Conservation (phyloP, 495 filamentous ascomycete species). For the Neurospora sp. region DNA sequence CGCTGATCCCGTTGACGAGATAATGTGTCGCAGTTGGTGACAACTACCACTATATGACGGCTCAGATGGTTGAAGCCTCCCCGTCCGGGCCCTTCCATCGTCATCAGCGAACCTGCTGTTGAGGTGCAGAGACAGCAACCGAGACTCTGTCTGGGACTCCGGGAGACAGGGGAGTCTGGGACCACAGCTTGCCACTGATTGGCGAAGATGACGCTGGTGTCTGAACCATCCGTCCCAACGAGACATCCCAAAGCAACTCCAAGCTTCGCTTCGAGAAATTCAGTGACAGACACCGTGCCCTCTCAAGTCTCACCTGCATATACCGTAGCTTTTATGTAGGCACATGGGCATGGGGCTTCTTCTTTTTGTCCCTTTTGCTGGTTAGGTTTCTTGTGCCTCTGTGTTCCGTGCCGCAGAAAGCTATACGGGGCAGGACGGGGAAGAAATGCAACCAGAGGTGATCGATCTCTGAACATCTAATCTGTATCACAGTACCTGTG, state of each 20-base stretch:
- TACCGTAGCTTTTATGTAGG: not conserved
- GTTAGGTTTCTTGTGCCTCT: not conserved
- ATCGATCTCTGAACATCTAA: not conserved
- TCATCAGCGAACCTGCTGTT: not conserved
- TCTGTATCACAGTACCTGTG: not conserved
- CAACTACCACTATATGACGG: not conserved
- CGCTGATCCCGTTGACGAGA: not conserved
- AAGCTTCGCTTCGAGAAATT: not conserved
- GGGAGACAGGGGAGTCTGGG: not conserved
- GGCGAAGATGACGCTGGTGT: not conserved
- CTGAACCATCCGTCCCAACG: not conserved
- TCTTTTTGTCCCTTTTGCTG: no score
- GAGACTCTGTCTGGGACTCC: not conserved
- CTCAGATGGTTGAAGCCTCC: not conserved
- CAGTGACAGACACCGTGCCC: not conserved
- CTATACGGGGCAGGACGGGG: not conserved
- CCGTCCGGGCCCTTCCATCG: not conserved
- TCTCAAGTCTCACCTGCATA: not conserved
- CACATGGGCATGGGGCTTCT: not conserved
- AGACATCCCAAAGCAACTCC: not conserved
- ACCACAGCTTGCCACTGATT: not conserved
- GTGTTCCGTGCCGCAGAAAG: not conserved
- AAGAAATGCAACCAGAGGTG: not conserved
- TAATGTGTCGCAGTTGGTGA: not conserved
- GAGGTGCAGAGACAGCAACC: not conserved